These are phyloP conservation scores for Penicillium glabrum DNA, from an alignment of 2,329 filamentous ascomycete genomes.

Conservation along the genomic window DNA sequence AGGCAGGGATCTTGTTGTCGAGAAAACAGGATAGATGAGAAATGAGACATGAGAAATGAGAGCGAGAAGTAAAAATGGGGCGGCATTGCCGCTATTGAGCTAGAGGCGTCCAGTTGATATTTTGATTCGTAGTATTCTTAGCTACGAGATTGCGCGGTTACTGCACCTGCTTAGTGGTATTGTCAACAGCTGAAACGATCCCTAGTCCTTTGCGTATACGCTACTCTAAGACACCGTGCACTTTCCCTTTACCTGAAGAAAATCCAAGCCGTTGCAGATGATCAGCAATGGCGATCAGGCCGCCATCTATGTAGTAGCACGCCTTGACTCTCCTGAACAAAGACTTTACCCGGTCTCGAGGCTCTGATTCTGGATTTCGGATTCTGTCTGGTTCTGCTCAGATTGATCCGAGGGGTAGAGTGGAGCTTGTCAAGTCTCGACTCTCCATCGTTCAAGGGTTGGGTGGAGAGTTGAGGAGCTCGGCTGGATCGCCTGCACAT, in stretches of 20 bases:
- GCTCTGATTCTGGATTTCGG: neutral
- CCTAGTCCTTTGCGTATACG: neutral
- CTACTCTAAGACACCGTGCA: neutral
- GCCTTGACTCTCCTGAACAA: neutral
- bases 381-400: neutral
- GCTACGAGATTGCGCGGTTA: neutral
- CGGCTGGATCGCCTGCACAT: conserved; percentile 7
- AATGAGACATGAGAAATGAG: neutral
- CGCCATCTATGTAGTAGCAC: neutral
- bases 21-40: neutral
- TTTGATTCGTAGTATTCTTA: neutral
- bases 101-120: neutral
- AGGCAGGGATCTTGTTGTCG: neutral
- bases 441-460: conserved; percentile 4
- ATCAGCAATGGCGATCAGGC: neutral
- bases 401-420: conserved; percentile 1
- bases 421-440: neutral
- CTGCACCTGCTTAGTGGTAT: neutral
- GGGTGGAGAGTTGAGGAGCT: conserved; percentile 2
- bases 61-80: neutral
- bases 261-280: conserved; percentile 19
- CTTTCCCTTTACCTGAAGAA: conserved; percentile 12
- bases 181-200: neutral
- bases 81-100: neutral
- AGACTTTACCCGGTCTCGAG: neutral